Evolutionary conservation across 208 protist species (phyloP), one percentile per base, ranked within the genome.

Genomic region (Dictyostelium gargantuum): DNA sequence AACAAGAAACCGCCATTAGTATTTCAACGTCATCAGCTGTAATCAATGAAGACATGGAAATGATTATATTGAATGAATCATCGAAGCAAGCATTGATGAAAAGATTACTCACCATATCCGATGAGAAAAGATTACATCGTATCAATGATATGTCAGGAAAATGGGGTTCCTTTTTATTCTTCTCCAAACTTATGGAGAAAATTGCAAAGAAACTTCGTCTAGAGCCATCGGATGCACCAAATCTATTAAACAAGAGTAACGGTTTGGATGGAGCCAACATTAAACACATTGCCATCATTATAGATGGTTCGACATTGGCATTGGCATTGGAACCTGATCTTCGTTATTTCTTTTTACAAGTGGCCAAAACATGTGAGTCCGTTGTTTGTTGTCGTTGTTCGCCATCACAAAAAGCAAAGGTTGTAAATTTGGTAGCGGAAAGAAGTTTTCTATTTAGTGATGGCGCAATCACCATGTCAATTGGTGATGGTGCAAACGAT

Each of bases 1-100:
- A 98, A 89, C 76, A 95, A 73, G 94, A 97, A 74, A 98, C 97
- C 29, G 97, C 97, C 6, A 97, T 98, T 72, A 96, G 96, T 58
- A 98, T 96, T 72, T 94, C 75, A 29, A 91, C 74, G 1, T 77
- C 96, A 6, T 96, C 91, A 19, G 32, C 73, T 13, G 85, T 97
- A 21, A 75, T 97, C 26, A 77, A 66, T n/a, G 52, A 50, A 32
- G 92, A 75, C 21, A 94, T 93, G 92, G 72, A 94, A 32, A 35
- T 91, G 5, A 50, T 63, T 8, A 74, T 91, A 23, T 63, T 82
- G 6, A 93, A 91, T 32, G 89, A 94, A 63, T 38, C 15, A 0
- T 35, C 40, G 1, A 93, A 79, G 32, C 46, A 92, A 19, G 56
- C 58, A 15, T 44, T 86, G 3, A 42, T 92, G 70, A 91, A 46